Percentiles rank a stretch among this genome's conserved stretches.
Conservation (phyloP, 176 grass and related monocot genomes). For the Eragrostis nindensis region DNA sequence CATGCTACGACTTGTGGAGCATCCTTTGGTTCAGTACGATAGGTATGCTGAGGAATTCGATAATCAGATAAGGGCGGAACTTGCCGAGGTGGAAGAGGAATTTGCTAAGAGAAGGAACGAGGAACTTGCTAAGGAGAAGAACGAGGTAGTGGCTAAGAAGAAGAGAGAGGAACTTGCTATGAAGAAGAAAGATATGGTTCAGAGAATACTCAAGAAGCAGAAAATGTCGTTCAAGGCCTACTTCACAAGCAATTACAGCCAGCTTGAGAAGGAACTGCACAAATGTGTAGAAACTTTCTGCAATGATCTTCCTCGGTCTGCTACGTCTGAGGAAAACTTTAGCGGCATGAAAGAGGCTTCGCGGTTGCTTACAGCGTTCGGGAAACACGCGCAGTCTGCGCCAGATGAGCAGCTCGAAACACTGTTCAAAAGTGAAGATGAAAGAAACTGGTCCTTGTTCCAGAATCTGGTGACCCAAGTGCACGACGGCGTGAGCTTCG, state of each 20-base stretch:
- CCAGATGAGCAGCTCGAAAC: slow-evolving; percentile 4
- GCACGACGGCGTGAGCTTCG: neutral
- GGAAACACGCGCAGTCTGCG: neutral
- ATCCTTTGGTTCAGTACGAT: slow-evolving; percentile 45
- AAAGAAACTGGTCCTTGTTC: neutral
- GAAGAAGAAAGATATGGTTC: neutral
- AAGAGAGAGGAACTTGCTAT: neutral
- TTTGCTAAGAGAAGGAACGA: neutral
- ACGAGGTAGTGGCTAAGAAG: too few species aligned
- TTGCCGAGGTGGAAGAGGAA: neutral
- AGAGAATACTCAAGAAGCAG: neutral
- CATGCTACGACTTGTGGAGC: slow-evolving; percentile 47
- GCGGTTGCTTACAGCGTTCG: slow-evolving; percentile 16
- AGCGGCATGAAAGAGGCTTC: slow-evolving; percentile 3
- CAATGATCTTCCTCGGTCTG: slow-evolving; percentile 48
- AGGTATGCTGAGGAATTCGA: slow-evolving; percentile 2
- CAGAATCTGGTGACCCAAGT: neutral
- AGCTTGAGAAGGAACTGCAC: neutral
- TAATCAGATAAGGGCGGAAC: neutral
- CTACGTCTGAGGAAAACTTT: slow-evolving; percentile 29
- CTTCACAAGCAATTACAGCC: slow-evolving; percentile 23
- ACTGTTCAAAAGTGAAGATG: slow-evolving; percentile 28
- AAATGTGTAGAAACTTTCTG: slow-evolving; percentile 31
- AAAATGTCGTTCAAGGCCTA: slow-evolving; percentile 35
- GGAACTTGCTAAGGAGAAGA: neutral